Base-by-base conservation (phyloP, 306 rosid species). In the Aeschynomene evenia region DNA sequence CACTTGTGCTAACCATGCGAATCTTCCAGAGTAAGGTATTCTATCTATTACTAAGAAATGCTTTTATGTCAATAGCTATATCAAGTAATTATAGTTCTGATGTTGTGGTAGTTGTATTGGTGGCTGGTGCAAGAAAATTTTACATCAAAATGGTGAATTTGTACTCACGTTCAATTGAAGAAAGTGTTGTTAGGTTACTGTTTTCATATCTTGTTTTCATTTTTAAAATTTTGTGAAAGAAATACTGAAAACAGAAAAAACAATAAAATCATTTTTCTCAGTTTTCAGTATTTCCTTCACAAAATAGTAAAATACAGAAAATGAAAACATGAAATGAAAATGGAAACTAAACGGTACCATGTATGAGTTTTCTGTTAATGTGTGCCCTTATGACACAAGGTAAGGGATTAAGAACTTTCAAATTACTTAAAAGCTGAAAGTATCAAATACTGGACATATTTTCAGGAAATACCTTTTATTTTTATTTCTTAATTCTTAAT, bases 1-100 rank as follows among this genome's bases (percentile, higher is more conserved):
- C 96, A 7, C 90, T 93, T 58, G 98, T 88, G 50, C 79, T 93
- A 82, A 90, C 96, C 45, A 86, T 90, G 93, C 84, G 98, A 84
- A 52, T 88, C 83, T 89, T 85, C 76, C 98, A 90, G 88, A 83
- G 86, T 75, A 93, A 93, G 96, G 98, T 92, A 89, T 70, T 61
- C 49, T 56, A 50, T 80, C 34, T 54, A 46, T 13, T 14, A 12
- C 54, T 53, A 11, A 20, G 16, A 57, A 42, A 49, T 71, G 33
- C 51, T 14, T 58, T 19, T 46, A 46, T 63, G 21, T 45, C 48
- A 26, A 9, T 53, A 20, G 14, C 37, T 36, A 50, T 51, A 20
- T 29, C 34, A 52, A 33, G 52, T 54, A 43, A 48, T 53, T 60
- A 9, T 21, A 72, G 51, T 48, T 61, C 21, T 52, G 15, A 18